Evolutionary conservation across 106 monocot species (phyloP), one percentile per base, ranked within the genome.

Genomic region (Apostasia ramifera): DNA sequence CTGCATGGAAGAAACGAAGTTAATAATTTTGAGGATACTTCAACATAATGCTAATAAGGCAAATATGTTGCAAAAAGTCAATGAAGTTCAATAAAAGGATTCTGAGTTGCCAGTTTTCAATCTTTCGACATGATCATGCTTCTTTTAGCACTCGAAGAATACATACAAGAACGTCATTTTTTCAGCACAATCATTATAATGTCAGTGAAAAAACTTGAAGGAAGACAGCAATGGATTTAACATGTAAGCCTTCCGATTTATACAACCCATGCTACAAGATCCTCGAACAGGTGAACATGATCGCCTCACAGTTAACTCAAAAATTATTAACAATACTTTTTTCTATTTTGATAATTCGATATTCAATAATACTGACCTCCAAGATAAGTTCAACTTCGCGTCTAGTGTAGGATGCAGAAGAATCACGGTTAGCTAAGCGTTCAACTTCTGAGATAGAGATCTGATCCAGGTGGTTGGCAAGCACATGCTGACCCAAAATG

Each of bases 391-490:
- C 58, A 40, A 87, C 76, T 53, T 98, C 87, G 6, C 40, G 62
- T 53, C 69, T 90, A 38, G 87, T 81, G 70, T 85, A 98, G 53
- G 73, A 80, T 11, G 48, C 43, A 53, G 68, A 50, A 57, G 93
- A 64, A 69, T 78, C 84, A 6, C 71, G 76, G 61, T 88, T 93
- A 52, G 90, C 78, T 56, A 93, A 53, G 14, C 74, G 79, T 65
- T 93, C 98, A 60, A 98, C 70, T 56, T 98, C 98, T 61, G 82
- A 26, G 48, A 98, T 82, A 6, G 92, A 82, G 37, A 93, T 98
- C 57, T 83, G 89, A 70, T 90, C 89, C 47, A 90, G 43, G 75
- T 78, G 86, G 66, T 98, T 90, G 14, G 81, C 71, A 47, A 85
- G 13, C 42, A 93, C 83, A 70, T 98, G 87, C 66, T 93, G 87